Percentiles rank a stretch among this genome's conserved stretches.
phyloP scores from a whole-genome alignment of 2,329 filamentous ascomycete genomes.

The Paecilomyces niveus region DNA sequence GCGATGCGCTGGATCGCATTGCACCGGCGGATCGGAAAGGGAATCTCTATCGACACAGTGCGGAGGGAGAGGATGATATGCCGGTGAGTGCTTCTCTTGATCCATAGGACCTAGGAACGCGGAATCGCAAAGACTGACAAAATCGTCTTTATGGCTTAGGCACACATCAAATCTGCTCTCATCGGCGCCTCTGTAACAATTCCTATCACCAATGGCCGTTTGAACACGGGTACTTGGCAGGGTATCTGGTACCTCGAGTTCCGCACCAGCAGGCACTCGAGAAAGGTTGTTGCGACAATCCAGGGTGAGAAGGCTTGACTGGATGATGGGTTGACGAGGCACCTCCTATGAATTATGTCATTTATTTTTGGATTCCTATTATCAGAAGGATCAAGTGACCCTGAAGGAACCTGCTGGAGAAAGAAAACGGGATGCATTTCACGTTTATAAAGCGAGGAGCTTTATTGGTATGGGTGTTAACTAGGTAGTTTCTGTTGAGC shows the following conservation, averaged over 20 bases:
- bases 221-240: slow-evolving; percentile 58
- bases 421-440: neutral
- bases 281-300: slow-evolving; percentile 85
- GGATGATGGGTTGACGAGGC: neutral
- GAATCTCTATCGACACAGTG: slow-evolving; percentile 74
- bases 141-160: slow-evolving; percentile 41
- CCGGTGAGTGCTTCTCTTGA: slow-evolving; percentile 51
- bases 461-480: neutral
- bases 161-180: slow-evolving; percentile 87
- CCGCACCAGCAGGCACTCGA: slow-evolving; percentile 63
- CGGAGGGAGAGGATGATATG: slow-evolving; percentile 90
- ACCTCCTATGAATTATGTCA: neutral
- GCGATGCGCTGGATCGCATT: slow-evolving; percentile 82
- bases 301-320: slow-evolving; percentile 65
- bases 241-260: slow-evolving; percentile 96
- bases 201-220: slow-evolving; percentile 77
- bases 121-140: neutral
- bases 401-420: neutral
- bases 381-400: neutral
- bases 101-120: neutral
- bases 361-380: neutral
- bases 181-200: slow-evolving; percentile 85
- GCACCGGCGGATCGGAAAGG: slow-evolving; percentile 74
- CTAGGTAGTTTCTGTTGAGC: neutral
- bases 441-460: neutral